A percentile compares a stretch with the other conserved stretches of the same genome.
Conservation (phyloP, 306 rosid genomes). For the Inga laurina region DNA sequence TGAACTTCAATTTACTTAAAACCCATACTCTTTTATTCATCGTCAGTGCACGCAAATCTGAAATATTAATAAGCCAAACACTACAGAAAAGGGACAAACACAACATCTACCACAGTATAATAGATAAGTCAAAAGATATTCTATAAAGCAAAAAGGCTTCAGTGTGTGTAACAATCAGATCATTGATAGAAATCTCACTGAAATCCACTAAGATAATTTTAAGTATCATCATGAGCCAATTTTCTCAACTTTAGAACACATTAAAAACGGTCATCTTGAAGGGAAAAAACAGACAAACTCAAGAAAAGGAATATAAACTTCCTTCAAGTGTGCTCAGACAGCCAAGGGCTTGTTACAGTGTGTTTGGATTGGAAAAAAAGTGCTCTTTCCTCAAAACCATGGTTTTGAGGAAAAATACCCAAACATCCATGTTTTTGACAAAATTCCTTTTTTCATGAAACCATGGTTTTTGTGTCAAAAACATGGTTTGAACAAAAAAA, state of each 20-base stretch:
- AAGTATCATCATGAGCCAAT: neutral
- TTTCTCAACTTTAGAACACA: neutral
- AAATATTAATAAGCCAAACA: neutral
- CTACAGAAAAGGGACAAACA: neutral
- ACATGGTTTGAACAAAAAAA: no score
- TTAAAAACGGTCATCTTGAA: neutral
- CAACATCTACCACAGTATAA: neutral
- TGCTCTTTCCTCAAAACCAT: no score
- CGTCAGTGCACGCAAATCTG: neutral
- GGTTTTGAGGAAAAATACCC: no score
- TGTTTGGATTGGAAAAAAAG: no score
- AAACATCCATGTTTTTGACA: no score
- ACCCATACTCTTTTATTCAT: no score
- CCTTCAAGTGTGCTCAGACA: neutral
- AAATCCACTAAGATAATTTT: neutral
- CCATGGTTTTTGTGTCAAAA: no score
- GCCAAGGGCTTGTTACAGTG: neutral
- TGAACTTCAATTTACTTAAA: no score
- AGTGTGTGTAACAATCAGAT: neutral
- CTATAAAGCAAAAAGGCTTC: neutral
- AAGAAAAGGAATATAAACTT: no score
- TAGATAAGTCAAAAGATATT: no score
- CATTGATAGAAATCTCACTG: neutral
- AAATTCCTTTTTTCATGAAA: no score
- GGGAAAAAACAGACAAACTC: neutral